Evolutionary conservation across 345 rosid genomes (phyloP).

Genomic region (Populus ilicifolia): DNA sequence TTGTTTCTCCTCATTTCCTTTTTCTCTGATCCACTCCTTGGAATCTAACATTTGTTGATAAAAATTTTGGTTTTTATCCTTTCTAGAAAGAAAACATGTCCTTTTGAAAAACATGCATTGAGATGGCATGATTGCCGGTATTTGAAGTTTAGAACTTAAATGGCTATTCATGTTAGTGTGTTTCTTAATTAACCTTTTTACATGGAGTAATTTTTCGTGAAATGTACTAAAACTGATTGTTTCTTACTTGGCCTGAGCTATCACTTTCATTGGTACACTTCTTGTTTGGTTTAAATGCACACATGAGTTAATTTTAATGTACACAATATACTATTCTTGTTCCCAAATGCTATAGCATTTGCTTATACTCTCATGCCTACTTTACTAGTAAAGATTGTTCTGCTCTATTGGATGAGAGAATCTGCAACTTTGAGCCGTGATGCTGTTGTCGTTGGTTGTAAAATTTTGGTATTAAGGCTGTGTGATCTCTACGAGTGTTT

Average conservation of each 20-base stretch:
- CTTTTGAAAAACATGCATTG: no score
- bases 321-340: background rate
- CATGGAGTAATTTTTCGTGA: no score
- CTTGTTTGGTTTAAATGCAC: background rate
- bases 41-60: no score
- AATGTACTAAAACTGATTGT: no score
- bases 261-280: background rate
- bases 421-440: slow-evolving; percentile 1
- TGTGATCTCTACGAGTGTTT: background rate
- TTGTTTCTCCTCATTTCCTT: no score
- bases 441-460: slow-evolving; percentile 9
- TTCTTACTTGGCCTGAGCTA: background rate
- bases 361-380: background rate
- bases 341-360: slow-evolving; percentile 13
- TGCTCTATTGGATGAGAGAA: slow-evolving; percentile 4
- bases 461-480: slow-evolving; percentile 11
- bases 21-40: no score
- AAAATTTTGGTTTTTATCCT: no score
- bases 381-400: slow-evolving; percentile 1
- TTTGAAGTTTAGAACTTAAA: no score
- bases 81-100: no score
- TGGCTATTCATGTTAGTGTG: no score
- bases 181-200: no score
- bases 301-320: background rate
- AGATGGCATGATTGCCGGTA: no score